Evolutionary conservation across 2,329 filamentous ascomycete genomes (phyloP).

Genomic region (Fusarium staphyleae): DNA sequence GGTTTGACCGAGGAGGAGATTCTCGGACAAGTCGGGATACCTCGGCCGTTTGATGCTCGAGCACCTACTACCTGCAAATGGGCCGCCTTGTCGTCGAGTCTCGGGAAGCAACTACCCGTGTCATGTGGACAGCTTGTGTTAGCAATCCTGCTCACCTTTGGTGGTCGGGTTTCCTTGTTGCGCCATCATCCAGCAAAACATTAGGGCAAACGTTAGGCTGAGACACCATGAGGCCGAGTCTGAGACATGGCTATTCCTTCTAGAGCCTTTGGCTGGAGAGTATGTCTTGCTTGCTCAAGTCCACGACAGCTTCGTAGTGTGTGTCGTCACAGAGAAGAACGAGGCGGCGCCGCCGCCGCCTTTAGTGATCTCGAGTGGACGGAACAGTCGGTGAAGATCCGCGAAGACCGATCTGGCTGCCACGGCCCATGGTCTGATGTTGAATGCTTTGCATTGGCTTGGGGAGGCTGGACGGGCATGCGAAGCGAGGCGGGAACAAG

Average conservation of each 20-base stretch:
- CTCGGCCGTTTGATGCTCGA: conserved; percentile 13
- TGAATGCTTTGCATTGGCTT: conserved; percentile 35
- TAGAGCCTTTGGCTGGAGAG: conserved; percentile 10
- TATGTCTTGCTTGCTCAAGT: conserved; percentile 22
- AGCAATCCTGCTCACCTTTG: conserved; percentile 4
- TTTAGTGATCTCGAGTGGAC: conserved; percentile 21
- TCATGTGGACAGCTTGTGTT: conserved; percentile 29
- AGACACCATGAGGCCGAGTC: conserved; percentile 28
- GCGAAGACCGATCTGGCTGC: conserved; percentile 21
- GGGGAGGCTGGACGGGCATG: conserved; percentile 35
- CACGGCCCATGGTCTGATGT: conserved; percentile 27
- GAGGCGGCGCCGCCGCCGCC: conserved; percentile 23
- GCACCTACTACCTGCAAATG: conserved; percentile 23
- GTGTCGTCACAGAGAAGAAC: conserved; percentile 20
- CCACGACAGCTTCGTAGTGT: conserved; percentile 13
- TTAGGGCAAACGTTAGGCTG: conserved; percentile 3
- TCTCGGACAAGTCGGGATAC: conserved; percentile 19
- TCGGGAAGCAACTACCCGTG: conserved; percentile 28
- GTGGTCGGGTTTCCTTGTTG: conserved; percentile 18
- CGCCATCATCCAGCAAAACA: conserved; percentile 12
- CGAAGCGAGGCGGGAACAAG: conserved; percentile 38
- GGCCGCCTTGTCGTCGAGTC: conserved; percentile 15
- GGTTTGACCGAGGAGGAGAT: conserved; percentile 12
- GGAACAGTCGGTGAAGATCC: conserved; percentile 41
- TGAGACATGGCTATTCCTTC: conserved; percentile 32